Percentiles rank a stretch among this genome's conserved stretches.
These are phyloP conservation scores for Diversispora epigaea DNA, from an alignment of 192 early-diverging fungal genomes.

Conservation along the genomic window DNA sequence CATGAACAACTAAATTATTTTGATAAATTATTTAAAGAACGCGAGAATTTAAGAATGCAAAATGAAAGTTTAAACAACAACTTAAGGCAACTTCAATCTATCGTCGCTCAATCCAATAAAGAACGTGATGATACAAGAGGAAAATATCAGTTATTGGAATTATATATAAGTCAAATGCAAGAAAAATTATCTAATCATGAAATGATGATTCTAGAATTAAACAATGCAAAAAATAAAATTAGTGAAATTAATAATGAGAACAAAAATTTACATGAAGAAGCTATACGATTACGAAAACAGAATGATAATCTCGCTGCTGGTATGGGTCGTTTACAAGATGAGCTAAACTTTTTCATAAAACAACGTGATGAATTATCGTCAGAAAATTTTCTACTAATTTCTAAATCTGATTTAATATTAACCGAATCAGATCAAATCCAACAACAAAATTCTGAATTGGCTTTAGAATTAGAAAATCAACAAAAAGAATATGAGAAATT, in stretches of 20 bases:
- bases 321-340: slow-evolving; percentile 9
- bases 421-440: background rate
- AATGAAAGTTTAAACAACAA: background rate
- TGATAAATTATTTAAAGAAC: slow-evolving; percentile 1
- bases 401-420: background rate
- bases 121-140: slow-evolving; percentile 12
- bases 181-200: background rate
- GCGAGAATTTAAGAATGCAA: background rate
- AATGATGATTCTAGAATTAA: background rate
- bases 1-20: background rate
- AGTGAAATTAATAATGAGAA: background rate
- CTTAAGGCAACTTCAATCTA: background rate
- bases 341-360: slow-evolving; percentile 10
- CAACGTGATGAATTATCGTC: background rate
- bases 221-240: background rate
- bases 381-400: background rate
- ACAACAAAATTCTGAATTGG: background rate
- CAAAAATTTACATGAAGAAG: slow-evolving; percentile 12
- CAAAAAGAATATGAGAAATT: background rate
- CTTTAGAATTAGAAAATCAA: background rate
- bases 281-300: background rate
- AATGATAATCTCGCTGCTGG: background rate
- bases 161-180: slow-evolving; percentile 5
- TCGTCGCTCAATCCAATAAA: background rate
- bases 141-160: slow-evolving; percentile 21